These are phyloP conservation scores for Lachnellula occidentalis DNA, from an alignment of 2,329 filamentous ascomycete species.

Conservation along the genomic window DNA sequence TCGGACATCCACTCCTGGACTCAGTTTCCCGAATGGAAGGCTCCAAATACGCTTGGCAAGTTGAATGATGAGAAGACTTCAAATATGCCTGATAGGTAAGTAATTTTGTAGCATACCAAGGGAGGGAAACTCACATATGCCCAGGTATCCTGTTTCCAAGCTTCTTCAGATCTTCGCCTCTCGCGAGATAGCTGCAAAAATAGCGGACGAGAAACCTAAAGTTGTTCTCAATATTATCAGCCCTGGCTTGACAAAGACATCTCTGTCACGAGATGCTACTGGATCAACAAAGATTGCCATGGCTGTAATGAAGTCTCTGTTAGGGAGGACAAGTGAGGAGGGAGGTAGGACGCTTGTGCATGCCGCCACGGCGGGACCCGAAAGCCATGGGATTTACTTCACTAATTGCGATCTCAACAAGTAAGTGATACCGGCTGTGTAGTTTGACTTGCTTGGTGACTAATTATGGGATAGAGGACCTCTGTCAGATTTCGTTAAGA, in stretches of 20 bases:
- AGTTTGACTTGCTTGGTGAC: not conserved
- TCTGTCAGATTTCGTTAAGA: constrained; percentile 6
- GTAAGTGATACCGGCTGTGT: constrained; percentile 2
- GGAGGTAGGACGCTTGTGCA: constrained; percentile 30
- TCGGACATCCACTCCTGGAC: constrained; percentile 11
- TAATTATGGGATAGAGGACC: constrained; percentile 1
- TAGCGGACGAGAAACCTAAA: constrained; percentile 3
- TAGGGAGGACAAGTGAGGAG: constrained; percentile 28
- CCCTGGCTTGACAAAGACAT: constrained; percentile 30
- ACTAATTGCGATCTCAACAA: constrained; percentile 12
- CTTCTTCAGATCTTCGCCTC: constrained; percentile 23
- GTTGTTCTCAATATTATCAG: constrained; percentile 27
- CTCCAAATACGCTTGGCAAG: constrained; percentile 14
- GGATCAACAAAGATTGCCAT: not conserved
- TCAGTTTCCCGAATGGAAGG: constrained; percentile 7
- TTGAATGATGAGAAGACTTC: constrained; percentile 17
- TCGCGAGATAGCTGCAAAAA: constrained; percentile 22
- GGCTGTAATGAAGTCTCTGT: constrained; percentile 3
- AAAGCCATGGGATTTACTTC: constrained; percentile 27
- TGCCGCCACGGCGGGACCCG: constrained; percentile 25
- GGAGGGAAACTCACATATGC: not conserved
- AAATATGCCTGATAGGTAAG: constrained; percentile 13
- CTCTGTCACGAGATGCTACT: constrained; percentile 19
- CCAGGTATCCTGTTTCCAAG: constrained; percentile 29
- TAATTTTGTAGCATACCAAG: not conserved